A percentile compares a stretch with the other conserved stretches of the same genome.
Evolutionary conservation across 2,329 filamentous ascomycete genomes (phyloP).

Genomic region (Alternaria sp.): DNA sequence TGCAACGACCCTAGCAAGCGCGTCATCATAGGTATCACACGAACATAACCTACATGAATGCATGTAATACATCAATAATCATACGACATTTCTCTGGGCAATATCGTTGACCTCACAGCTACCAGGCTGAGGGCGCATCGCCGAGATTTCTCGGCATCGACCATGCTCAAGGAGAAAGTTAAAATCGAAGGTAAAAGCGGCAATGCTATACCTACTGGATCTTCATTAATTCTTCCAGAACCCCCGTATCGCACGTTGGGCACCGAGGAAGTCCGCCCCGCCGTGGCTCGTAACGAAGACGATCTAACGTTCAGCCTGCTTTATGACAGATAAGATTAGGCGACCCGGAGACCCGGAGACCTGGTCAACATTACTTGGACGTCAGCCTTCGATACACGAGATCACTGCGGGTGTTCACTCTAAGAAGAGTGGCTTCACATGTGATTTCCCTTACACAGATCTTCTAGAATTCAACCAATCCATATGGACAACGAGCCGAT

Average conservation of each 20-base stretch:
- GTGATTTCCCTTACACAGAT: neutral
- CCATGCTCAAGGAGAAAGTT: neutral
- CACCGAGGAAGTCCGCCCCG: neutral
- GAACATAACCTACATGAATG: neutral
- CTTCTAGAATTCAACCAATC: neutral
- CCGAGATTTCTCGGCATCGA: neutral
- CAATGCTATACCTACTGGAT: neutral
- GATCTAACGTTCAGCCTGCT: neutral
- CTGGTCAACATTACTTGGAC: neutral
- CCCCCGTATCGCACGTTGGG: neutral
- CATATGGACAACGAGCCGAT: neutral
- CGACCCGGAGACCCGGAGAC: neutral
- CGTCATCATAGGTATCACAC: neutral
- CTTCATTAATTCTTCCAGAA: neutral
- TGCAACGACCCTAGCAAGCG: neutral
- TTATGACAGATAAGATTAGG: neutral
- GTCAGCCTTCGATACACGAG: slow-evolving; percentile 2
- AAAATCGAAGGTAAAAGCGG: neutral
- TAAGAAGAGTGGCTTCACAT: neutral
- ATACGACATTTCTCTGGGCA: neutral
- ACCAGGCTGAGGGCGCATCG: neutral
- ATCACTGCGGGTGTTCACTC: neutral
- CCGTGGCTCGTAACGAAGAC: neutral
- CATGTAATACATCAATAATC: neutral
- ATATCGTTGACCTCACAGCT: neutral